These are phyloP conservation scores for Mesembryanthemum crystallinum DNA, from an alignment of 148 eudicot genomes.

Conservation along the genomic window DNA sequence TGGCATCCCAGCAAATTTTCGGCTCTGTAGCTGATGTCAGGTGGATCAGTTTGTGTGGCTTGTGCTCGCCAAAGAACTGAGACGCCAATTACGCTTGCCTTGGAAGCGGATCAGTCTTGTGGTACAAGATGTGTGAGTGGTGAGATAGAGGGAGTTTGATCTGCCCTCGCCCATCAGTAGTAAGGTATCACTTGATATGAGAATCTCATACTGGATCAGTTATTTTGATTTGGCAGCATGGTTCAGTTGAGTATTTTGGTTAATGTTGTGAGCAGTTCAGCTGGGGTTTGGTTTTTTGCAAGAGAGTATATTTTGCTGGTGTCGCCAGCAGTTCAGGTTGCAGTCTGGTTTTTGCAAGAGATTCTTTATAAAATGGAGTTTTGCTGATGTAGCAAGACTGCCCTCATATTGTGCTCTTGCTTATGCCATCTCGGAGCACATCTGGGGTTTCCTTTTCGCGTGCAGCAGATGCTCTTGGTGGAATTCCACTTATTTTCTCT, in stretches of 20 bases:
- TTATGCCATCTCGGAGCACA: not conserved
- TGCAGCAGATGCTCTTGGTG: not conserved
- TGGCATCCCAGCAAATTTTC: not conserved
- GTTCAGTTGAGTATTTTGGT: not conserved
- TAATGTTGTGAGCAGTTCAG: not conserved
- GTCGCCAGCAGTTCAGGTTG: not conserved
- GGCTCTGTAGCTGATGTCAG: not conserved
- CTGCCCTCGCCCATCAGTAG: too few relatives aligned
- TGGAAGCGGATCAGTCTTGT: too few relatives aligned
- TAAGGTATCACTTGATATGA: not conserved
- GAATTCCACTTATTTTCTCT: not conserved
- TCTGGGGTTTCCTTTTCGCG: not conserved
- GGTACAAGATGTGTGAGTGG: too few relatives aligned
- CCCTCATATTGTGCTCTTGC: not conserved
- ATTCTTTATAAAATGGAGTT: not conserved
- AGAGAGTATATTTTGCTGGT: not conserved
- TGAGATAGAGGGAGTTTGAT: too few relatives aligned
- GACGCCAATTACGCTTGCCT: too few relatives aligned
- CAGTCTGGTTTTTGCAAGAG: conserved; percentile 1
- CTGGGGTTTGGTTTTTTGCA: too few relatives aligned
- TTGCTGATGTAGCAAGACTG: not conserved
- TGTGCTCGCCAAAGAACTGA: too few relatives aligned
- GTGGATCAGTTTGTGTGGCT: not conserved
- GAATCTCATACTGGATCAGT: not conserved
- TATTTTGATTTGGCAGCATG: not conserved